Evolutionary conservation across 176 grass and related monocot genomes (phyloP).

Genomic region (Avena sativa): DNA sequence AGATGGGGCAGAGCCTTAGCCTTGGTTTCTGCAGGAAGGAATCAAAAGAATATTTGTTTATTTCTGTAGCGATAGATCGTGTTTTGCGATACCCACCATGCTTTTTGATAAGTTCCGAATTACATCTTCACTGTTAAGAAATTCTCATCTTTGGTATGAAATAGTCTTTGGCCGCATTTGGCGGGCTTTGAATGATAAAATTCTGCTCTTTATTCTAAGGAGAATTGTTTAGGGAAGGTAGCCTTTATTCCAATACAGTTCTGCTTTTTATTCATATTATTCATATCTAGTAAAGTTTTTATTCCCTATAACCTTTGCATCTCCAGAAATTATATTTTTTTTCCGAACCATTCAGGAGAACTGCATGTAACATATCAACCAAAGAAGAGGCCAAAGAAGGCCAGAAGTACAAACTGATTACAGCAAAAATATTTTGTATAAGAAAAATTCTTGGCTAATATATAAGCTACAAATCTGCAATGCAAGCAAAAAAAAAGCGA

Average conservation of each 20-base stretch:
- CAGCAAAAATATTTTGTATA: neutral
- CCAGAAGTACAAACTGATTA: too few relatives aligned
- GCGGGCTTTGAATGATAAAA: slow-evolving; percentile 10
- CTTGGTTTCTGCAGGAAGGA: slow-evolving; percentile 57
- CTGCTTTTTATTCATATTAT: neutral
- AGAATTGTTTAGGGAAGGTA: neutral
- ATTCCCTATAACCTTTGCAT: slow-evolving; percentile 46
- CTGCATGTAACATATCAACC: too few relatives aligned
- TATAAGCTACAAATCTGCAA: slow-evolving; percentile 8
- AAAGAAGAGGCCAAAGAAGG: too few relatives aligned
- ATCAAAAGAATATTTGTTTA: slow-evolving; percentile 46
- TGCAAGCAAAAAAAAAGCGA: neutral
- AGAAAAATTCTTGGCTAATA: slow-evolving; percentile 3
- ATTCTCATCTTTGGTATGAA: slow-evolving; percentile 36
- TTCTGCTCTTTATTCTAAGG: slow-evolving; percentile 48
- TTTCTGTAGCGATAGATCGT: slow-evolving; percentile 25
- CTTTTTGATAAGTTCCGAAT: slow-evolving; percentile 46
- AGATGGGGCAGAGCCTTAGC: slow-evolving; percentile 11
- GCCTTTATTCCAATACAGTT: slow-evolving; percentile 42
- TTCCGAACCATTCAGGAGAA: too few relatives aligned
- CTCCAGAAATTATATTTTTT: slow-evolving; percentile 37
- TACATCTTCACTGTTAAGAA: slow-evolving; percentile 31
- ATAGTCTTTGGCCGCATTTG: slow-evolving; percentile 30
- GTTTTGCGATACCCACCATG: neutral
- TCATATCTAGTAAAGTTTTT: slow-evolving; percentile 27